A percentile compares a stretch with the other conserved stretches of the same genome.
These are phyloP conservation scores for Eucalyptus pumila DNA, from an alignment of 345 rosid species.

Conservation along the genomic window DNA sequence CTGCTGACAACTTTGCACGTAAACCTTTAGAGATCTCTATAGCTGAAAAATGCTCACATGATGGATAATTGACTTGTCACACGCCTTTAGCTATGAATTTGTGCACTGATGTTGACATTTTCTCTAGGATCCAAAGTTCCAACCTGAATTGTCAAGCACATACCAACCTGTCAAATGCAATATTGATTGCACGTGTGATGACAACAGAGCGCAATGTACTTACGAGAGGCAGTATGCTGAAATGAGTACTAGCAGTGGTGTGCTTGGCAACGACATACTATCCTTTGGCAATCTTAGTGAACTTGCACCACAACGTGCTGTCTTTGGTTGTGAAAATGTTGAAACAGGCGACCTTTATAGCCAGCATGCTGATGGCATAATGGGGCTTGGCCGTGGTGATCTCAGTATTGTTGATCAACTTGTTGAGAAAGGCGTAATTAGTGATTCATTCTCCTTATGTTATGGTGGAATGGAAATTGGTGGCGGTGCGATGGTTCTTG, in stretches of 20 bases:
- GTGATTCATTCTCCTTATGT: conserved; percentile 83
- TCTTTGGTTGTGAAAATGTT: conserved; percentile 79
- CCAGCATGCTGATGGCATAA: conserved; percentile 91
- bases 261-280: conserved; percentile 66
- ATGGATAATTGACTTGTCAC: not conserved
- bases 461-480: conserved; percentile 95
- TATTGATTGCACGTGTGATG: conserved; percentile 64
- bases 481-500: conserved; percentile 95
- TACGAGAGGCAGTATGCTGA: conserved; percentile 92
- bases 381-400: conserved; percentile 92
- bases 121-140: conserved; percentile 71
- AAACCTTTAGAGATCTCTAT: not conserved
- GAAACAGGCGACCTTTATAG: conserved; percentile 91
- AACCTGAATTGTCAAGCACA: conserved; percentile 65
- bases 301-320: conserved; percentile 64
- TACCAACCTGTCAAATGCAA: conserved; percentile 73
- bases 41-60: not conserved
- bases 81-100: not conserved
- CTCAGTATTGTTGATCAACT: conserved; percentile 88
- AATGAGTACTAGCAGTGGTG: conserved; percentile 84
- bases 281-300: conserved; percentile 80
- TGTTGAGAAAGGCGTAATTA: conserved; percentile 65
- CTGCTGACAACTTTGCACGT: not conserved
- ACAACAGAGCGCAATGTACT: conserved; percentile 40
- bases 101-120: not conserved